phyloP scores from a whole-genome alignment of 225 moss, liverwort and hornwort genomes.

The Thuidium tamariscinum region DNA sequence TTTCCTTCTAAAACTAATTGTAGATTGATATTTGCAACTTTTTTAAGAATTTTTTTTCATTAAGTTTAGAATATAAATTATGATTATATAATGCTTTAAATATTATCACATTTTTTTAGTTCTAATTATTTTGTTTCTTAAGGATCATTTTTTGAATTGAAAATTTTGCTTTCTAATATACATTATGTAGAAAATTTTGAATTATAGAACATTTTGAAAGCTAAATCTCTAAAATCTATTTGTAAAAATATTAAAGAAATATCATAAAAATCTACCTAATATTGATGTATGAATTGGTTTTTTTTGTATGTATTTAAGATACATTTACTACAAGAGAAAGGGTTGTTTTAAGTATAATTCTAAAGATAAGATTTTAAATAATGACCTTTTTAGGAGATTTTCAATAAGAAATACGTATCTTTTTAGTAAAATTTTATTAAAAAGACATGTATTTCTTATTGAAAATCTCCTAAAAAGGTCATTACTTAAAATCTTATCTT shows the following conservation, averaged over 20 bases:
- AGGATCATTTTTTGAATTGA: neutral
- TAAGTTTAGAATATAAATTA: neutral
- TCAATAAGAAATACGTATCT: too few species aligned
- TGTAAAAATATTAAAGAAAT: neutral
- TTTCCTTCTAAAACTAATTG: neutral
- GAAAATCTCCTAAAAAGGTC: too few species aligned
- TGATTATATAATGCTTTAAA: too few species aligned
- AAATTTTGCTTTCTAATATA: rapidly evolving
- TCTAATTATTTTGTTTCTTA: neutral
- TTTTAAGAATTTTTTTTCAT: neutral
- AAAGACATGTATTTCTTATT: too few species aligned
- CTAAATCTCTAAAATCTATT: neutral
- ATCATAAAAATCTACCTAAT: neutral
- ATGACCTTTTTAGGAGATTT: too few species aligned
- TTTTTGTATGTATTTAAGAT: neutral
- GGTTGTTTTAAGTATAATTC: too few species aligned
- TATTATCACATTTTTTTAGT: neutral
- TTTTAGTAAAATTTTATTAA: too few species aligned
- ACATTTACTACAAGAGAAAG: too few species aligned
- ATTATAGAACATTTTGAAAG: too few species aligned
- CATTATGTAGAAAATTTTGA: neutral
- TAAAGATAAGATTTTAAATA: too few species aligned
- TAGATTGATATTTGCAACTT: neutral
- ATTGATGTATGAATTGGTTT: too few species aligned
- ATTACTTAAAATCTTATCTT: too few species aligned